Percentiles rank a stretch among this genome's conserved stretches.
Conservation (phyloP, 768 basidiomycete genomes). For the Leucocoprinus leucothites region DNA sequence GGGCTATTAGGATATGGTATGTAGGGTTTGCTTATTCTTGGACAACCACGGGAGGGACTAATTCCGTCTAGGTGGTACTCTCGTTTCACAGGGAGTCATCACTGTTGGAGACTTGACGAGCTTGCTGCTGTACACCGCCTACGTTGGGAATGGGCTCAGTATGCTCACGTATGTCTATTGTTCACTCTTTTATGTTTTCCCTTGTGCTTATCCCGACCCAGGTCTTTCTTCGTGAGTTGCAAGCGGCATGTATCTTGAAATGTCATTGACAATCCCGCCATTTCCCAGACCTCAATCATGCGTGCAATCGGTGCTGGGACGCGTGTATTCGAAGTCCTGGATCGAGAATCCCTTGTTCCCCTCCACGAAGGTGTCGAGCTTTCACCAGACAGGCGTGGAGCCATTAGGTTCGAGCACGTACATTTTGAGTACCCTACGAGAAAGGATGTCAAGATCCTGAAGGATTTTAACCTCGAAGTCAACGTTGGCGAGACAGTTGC, state of each 20-base stretch:
- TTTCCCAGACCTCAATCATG: constrained; percentile 85
- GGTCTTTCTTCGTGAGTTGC: constrained; percentile 47
- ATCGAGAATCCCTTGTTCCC: constrained; percentile 72
- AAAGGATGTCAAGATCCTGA: constrained; percentile 74
- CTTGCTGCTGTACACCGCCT: constrained; percentile 86
- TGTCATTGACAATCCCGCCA: neutral
- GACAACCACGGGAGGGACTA: neutral
- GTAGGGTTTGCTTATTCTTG: constrained; percentile 15
- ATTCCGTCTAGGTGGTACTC: constrained; percentile 65
- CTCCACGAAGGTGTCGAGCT: constrained; percentile 60
- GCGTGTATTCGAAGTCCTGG: constrained; percentile 92
- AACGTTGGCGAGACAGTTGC: constrained; percentile 85
- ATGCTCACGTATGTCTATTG: constrained; percentile 63
- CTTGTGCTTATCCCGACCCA: constrained; percentile 19
- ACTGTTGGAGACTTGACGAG: constrained; percentile 91
- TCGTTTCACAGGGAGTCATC: constrained; percentile 86
- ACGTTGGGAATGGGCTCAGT: constrained; percentile 77
- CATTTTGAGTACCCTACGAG: constrained; percentile 90
- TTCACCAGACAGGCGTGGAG: constrained; percentile 53
- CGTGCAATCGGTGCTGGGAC: constrained; percentile 91
- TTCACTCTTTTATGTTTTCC: neutral
- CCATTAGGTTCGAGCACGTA: constrained; percentile 79
- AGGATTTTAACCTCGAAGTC: constrained; percentile 79
- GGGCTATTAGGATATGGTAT: constrained; percentile 88
- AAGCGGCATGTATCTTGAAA: constrained; percentile 22